These are phyloP conservation scores for Allantophomopsis lycopodina DNA, from an alignment of 2,329 filamentous ascomycete genomes.

Conservation along the genomic window DNA sequence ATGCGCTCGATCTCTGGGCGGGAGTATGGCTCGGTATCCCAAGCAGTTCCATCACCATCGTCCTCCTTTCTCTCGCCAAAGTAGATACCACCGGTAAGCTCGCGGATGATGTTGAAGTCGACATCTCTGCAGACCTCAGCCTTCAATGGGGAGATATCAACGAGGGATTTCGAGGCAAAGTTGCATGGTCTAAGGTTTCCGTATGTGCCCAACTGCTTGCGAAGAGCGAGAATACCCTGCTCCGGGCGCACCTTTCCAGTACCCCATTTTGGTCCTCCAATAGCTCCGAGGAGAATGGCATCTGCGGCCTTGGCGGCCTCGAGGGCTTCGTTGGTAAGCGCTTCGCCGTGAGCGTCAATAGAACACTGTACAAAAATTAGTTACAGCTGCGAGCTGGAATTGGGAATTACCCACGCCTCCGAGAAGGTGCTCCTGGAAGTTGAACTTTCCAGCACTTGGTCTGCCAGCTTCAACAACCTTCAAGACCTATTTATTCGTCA, in stretches of 20 bases:
- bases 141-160: constrained; percentile 79
- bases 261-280: constrained; percentile 95
- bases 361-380: constrained; percentile 47
- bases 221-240: constrained; percentile 78
- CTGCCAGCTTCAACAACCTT: constrained; percentile 62
- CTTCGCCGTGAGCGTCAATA: constrained; percentile 66
- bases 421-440: constrained; percentile 79
- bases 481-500: constrained; percentile 45
- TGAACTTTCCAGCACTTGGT: constrained; percentile 62
- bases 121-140: constrained; percentile 72
- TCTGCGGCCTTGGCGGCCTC: constrained; percentile 67
- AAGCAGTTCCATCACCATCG: constrained; percentile 59
- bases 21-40: constrained; percentile 81
- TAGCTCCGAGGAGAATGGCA: constrained; percentile 83
- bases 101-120: constrained; percentile 85
- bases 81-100: constrained; percentile 88
- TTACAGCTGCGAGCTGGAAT: neutral
- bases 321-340: constrained; percentile 75
- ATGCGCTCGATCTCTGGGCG: constrained; percentile 79
- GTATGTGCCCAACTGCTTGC: constrained; percentile 88
- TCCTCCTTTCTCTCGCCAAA: constrained; percentile 81
- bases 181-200: constrained; percentile 93
- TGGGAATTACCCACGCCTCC: constrained; percentile 59
- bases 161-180: constrained; percentile 78
- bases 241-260: constrained; percentile 80